Evolutionary conservation across 192 early-diverging fungal species (phyloP).

Genomic region (Kappamyces sp.): DNA sequence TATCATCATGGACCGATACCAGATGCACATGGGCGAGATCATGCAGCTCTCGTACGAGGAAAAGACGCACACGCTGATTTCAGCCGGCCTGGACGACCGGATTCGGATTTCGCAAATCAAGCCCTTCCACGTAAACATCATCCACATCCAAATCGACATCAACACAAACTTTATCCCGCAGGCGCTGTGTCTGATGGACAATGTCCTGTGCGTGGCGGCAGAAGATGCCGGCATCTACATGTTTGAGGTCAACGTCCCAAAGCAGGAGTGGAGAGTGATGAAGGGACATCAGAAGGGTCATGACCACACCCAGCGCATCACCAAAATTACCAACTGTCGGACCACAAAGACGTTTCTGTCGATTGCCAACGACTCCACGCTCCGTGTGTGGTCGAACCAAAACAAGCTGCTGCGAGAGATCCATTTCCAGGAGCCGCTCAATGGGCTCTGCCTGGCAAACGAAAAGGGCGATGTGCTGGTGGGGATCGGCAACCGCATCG

Average conservation of each 20-base stretch:
- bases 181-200: slow-evolving; percentile 25
- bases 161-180: slow-evolving; percentile 29
- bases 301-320: slow-evolving; percentile 44
- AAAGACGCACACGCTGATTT: slow-evolving; percentile 4
- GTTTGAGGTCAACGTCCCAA: slow-evolving; percentile 30
- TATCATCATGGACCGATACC: slow-evolving; percentile 37
- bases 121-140: slow-evolving; percentile 22
- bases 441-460: slow-evolving; percentile 30
- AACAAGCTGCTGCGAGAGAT: slow-evolving; percentile 38
- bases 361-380: slow-evolving; percentile 28
- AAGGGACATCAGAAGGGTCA: slow-evolving; percentile 35
- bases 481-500: slow-evolving; percentile 37
- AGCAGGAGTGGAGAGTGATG: slow-evolving; percentile 27
- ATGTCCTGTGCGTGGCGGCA: slow-evolving; percentile 22
- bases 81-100: slow-evolving; percentile 22
- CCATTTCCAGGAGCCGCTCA: slow-evolving; percentile 39
- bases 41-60: slow-evolving; percentile 29
- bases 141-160: slow-evolving; percentile 35
- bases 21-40: slow-evolving; percentile 34
- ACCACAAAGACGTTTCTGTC: slow-evolving; percentile 35
- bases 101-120: slow-evolving; percentile 27
- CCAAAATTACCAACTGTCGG: slow-evolving; percentile 24
- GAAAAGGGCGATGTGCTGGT: slow-evolving; percentile 35
- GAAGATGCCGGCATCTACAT: slow-evolving; percentile 39
- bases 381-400: slow-evolving; percentile 42